Percentiles rank a stretch among this genome's conserved stretches.
These are phyloP conservation scores for Parietichytrium sp. DNA, from an alignment of 108 stramenopile species.

Conservation along the genomic window DNA sequence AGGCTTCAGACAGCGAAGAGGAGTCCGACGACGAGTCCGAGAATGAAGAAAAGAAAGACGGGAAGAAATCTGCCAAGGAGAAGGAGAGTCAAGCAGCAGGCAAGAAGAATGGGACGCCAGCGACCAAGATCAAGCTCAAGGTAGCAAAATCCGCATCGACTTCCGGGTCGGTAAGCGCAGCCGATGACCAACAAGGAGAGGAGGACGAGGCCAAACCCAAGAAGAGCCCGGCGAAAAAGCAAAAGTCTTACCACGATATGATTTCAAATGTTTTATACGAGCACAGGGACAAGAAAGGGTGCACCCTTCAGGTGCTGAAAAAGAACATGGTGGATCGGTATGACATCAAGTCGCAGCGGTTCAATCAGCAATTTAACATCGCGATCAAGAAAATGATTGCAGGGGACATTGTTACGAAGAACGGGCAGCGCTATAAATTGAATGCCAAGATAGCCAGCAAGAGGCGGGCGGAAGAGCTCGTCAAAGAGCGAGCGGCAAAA, in stretches of 20 bases:
- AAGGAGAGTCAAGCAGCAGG: neutral
- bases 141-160: no score
- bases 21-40: neutral
- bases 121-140: neutral
- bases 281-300: neutral
- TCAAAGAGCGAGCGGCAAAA: neutral
- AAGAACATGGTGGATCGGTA: constrained; percentile 7
- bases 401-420: neutral
- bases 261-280: constrained; percentile 6
- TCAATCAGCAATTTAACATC: constrained; percentile 5
- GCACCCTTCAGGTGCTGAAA: neutral
- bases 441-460: neutral
- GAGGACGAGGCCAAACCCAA: neutral
- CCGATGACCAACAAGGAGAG: neutral
- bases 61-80: neutral
- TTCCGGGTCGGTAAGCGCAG: no score
- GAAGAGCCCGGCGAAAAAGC: neutral
- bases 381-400: neutral
- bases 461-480: neutral
- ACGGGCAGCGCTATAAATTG: neutral
- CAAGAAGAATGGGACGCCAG: neutral
- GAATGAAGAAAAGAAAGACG: neutral
- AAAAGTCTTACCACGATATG: neutral
- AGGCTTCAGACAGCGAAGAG: neutral
- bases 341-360: neutral